phyloP scores from a whole-genome alignment of 257 asterid genomes.

The Solanum chiquidenum region DNA sequence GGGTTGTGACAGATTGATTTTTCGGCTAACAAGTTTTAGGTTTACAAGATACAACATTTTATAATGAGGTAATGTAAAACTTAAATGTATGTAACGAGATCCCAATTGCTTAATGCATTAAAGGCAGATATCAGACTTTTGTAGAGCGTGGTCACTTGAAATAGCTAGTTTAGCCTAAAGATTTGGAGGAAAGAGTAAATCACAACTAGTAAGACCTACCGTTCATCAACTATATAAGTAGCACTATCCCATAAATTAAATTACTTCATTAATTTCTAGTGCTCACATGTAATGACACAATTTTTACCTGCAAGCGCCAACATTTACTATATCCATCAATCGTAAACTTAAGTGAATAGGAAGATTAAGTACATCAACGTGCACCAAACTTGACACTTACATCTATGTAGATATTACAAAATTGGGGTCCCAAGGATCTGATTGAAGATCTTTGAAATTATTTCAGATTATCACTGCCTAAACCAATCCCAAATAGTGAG shows the following conservation, averaged over 20 bases:
- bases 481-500: background rate
- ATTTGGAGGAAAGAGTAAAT: background rate
- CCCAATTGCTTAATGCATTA: background rate
- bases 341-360: background rate
- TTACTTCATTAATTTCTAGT: background rate
- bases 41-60: background rate
- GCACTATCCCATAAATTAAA: background rate
- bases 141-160: background rate
- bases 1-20: background rate
- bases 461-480: background rate
- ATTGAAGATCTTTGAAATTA: background rate
- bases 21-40: background rate
- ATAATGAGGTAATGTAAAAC: background rate
- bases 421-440: background rate
- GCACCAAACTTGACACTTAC: background rate
- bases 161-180: background rate
- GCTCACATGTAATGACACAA: background rate
- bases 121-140: background rate
- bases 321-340: background rate
- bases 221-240: background rate
- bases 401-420: background rate
- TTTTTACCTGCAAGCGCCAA: background rate
- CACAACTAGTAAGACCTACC: background rate
- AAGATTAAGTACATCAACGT: background rate
- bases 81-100: background rate